Evolutionary conservation across 1,284 basidiomycete species (phyloP).

Genomic region (Papiliotrema nemorosa): DNA sequence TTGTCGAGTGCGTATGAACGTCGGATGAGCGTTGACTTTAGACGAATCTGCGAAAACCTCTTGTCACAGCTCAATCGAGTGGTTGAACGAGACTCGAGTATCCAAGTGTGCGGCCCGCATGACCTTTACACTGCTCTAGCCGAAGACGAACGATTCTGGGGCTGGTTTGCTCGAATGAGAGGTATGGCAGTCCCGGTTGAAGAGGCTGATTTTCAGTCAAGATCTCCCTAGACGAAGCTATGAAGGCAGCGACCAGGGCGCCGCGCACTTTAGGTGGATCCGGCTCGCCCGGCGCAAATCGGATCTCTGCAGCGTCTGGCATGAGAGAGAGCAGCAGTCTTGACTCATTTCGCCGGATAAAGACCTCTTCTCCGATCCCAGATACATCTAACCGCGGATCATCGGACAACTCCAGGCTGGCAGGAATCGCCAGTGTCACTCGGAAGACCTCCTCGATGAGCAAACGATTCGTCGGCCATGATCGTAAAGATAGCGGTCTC

Average conservation of each 20-base stretch:
- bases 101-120: conserved; percentile 63
- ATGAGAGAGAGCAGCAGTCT: background rate
- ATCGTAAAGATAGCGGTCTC: conserved; percentile 26
- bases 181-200: conserved; percentile 53
- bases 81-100: conserved; percentile 73
- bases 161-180: conserved; percentile 78
- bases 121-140: conserved; percentile 81
- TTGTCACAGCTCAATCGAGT: conserved; percentile 77
- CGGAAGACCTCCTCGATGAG: conserved; percentile 11
- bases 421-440: background rate
- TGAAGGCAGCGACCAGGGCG: conserved; percentile 3
- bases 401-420: background rate
- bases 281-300: conserved; percentile 6
- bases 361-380: background rate
- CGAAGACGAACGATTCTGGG: conserved; percentile 79
- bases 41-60: conserved; percentile 60
- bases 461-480: conserved; percentile 12
- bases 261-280: conserved; percentile 13
- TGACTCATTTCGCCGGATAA: background rate
- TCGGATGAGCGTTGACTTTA: conserved; percentile 39
- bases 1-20: conserved; percentile 67
- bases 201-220: conserved; percentile 23
- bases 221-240: conserved; percentile 25
- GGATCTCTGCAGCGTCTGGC: background rate
- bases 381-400: background rate